A percentile compares a stretch with the other conserved stretches of the same genome.
Conservation (phyloP, 257 asterid species). For the Forsythia viridissima region DNA sequence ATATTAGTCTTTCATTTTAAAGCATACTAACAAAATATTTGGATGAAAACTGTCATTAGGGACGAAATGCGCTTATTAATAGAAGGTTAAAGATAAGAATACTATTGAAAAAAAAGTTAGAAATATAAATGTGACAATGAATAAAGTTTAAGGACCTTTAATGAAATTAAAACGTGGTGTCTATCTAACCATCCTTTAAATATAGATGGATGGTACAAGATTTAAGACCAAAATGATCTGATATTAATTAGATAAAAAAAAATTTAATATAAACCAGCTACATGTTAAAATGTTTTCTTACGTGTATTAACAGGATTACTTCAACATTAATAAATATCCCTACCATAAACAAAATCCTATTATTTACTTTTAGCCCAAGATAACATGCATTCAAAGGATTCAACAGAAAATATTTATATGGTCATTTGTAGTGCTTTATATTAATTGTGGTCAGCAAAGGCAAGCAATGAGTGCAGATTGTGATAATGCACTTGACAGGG, state of each 20-base stretch:
- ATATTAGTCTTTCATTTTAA: too few species aligned
- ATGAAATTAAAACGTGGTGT: too few species aligned
- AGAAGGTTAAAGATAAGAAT: too few species aligned
- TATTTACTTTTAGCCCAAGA: background rate
- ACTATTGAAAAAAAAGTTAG: too few species aligned
- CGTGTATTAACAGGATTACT: background rate
- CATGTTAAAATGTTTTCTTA: background rate
- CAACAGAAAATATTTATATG: background rate
- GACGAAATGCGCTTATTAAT: too few species aligned
- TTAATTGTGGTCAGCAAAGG: background rate
- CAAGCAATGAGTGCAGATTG: background rate
- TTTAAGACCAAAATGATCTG: background rate
- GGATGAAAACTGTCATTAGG: too few species aligned
- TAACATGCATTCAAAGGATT: background rate
- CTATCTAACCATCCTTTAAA: too few species aligned
- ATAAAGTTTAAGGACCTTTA: too few species aligned
- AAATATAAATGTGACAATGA: too few species aligned
- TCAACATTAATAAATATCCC: background rate
- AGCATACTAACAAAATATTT: too few species aligned
- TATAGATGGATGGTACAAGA: too few species aligned
- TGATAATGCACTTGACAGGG: background rate
- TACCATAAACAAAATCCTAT: background rate
- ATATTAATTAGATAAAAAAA: background rate
- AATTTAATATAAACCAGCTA: background rate
- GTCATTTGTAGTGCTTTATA: background rate